phyloP scores from a whole-genome alignment of 2,329 filamentous ascomycete species.

The Hypoxylon sp. region DNA sequence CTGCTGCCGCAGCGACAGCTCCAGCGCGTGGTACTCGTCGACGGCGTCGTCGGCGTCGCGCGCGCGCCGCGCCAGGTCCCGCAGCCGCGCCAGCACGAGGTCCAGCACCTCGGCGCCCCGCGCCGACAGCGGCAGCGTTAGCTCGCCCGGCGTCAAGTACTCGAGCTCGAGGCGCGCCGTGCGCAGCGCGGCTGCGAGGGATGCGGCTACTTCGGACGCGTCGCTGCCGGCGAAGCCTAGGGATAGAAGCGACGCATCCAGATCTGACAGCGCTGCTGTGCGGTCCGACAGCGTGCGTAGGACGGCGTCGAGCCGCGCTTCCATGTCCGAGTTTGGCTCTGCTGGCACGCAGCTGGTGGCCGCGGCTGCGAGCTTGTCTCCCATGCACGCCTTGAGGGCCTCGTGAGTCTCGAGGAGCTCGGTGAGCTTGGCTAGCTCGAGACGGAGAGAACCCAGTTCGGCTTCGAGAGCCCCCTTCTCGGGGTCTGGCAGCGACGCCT shows the following conservation, averaged over 20 bases:
- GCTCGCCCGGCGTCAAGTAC: constrained; percentile 67
- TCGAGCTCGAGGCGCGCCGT: constrained; percentile 67
- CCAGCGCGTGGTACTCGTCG: constrained; percentile 67
- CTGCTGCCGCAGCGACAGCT: constrained; percentile 64
- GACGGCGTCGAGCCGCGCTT: constrained; percentile 53
- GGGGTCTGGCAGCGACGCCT: constrained; percentile 53
- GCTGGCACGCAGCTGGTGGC: constrained; percentile 9
- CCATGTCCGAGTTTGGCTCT: constrained; percentile 44
- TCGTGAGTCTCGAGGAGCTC: constrained; percentile 58
- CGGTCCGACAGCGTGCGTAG: constrained; percentile 58
- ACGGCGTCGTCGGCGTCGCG: constrained; percentile 61
- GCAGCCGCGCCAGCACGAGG: constrained; percentile 59
- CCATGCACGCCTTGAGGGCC: constrained; percentile 48
- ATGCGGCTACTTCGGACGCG: constrained; percentile 56
- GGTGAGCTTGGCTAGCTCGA: constrained; percentile 58
- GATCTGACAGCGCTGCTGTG: constrained; percentile 54
- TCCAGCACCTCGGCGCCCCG: constrained; percentile 65
- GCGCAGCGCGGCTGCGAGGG: constrained; percentile 60
- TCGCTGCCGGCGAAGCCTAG: constrained; percentile 62
- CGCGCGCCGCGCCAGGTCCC: constrained; percentile 55
- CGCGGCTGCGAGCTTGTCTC: constrained; percentile 35
- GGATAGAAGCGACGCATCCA: constrained; percentile 54
- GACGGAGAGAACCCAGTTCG: constrained; percentile 57
- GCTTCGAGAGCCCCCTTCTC: constrained; percentile 54
- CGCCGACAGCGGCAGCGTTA: constrained; percentile 59